Conservation (phyloP, 208 protist genomes). For the Entamoeba histolytica region DNA sequence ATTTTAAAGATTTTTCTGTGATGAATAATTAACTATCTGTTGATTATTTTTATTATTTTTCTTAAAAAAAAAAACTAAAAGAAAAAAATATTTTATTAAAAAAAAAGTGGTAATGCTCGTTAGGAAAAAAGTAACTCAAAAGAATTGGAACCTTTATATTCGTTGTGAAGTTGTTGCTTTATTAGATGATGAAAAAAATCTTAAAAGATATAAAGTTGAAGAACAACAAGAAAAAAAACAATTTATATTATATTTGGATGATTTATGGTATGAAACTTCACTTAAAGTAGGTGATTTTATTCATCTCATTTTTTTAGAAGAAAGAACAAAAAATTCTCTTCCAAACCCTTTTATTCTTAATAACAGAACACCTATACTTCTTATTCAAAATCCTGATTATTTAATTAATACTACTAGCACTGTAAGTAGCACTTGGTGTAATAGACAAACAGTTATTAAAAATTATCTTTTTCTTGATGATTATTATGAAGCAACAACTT, state of each 20-base stretch:
- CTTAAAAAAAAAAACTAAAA: too few relatives aligned
- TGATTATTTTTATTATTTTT: too few relatives aligned
- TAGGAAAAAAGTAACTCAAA: too few relatives aligned
- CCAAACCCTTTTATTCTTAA: background rate
- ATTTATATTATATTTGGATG: background rate
- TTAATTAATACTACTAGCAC: background rate
- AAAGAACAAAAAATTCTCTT: background rate
- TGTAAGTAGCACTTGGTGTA: background rate
- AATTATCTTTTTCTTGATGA: background rate
- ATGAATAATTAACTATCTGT: too few relatives aligned
- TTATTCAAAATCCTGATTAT: background rate
- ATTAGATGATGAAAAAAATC: background rate
- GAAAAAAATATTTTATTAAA: too few relatives aligned
- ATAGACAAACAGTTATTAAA: background rate
- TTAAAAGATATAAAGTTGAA: background rate
- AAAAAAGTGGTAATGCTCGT: too few relatives aligned
- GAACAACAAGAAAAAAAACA: background rate
- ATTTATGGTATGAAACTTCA: background rate
- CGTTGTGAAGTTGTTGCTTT: background rate
- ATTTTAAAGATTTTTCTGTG: too few relatives aligned
- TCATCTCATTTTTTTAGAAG: background rate
- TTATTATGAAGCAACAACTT: background rate
- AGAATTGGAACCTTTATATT: background rate
- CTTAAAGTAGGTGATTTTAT: background rate
- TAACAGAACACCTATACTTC: background rate